Conservation (phyloP, 331 rosid species). For the Stylosanthes scabra region DNA sequence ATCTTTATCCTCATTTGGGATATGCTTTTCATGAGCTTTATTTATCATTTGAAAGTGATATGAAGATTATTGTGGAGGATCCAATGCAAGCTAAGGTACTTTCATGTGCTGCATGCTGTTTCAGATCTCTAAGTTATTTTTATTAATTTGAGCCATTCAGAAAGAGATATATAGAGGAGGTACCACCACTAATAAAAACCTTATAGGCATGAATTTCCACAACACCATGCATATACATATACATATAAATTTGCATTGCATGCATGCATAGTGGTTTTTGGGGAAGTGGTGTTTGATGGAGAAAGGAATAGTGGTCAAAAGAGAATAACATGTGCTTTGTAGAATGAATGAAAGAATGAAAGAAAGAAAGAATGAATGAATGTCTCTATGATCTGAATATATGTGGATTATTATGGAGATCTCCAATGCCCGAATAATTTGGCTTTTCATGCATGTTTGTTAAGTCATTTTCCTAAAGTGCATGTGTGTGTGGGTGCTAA, state of each 20-base stretch:
- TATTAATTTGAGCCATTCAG: conserved; percentile 35
- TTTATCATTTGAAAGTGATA: conserved; percentile 79
- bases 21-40: conserved; percentile 57
- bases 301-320: conserved; percentile 60
- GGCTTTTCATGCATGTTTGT: conserved; percentile 59
- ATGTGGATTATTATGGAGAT: not conserved
- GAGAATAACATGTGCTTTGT: conserved; percentile 41
- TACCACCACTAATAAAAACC: conserved; percentile 42
- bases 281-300: conserved; percentile 37
- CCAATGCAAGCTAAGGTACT: conserved; percentile 68
- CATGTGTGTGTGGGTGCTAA: conserved; percentile 1
- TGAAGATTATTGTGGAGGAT: conserved; percentile 76
- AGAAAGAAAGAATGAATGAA: not conserved
- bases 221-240: too few species aligned
- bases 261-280: not conserved
- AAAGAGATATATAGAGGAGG: conserved; percentile 35
- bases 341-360: too few species aligned
- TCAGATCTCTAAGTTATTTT: conserved; percentile 34
- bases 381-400: conserved; percentile 22
- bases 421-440: conserved; percentile 39
- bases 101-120: conserved; percentile 60
- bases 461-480: conserved; percentile 61
- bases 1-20: conserved; percentile 43
- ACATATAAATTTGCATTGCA: not conserved
- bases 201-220: too few species aligned